These are phyloP conservation scores for Trichoderma aggressivum DNA, from an alignment of 2,329 filamentous ascomycete species.

Conservation along the genomic window DNA sequence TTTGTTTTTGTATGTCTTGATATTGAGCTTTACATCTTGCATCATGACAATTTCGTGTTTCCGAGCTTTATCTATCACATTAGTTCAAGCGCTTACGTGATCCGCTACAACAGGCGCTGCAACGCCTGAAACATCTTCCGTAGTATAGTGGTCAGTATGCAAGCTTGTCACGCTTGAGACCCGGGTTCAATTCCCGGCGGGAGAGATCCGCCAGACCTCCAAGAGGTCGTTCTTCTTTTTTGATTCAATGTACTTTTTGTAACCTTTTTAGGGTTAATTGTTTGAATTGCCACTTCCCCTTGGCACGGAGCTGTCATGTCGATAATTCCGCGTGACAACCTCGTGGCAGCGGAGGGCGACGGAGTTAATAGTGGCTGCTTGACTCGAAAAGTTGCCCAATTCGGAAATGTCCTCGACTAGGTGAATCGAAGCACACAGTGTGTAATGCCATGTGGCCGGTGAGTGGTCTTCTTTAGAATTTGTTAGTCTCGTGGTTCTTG, in stretches of 20 bases:
- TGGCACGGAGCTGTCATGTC: background rate
- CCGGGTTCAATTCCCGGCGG: slow-evolving; percentile 18
- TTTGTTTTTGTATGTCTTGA: background rate
- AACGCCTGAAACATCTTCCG: slow-evolving; percentile 16
- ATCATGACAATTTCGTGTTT: background rate
- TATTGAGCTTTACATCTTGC: background rate
- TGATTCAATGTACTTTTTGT: background rate
- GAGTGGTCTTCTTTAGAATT: background rate
- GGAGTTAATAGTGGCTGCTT: background rate
- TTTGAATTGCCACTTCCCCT: background rate
- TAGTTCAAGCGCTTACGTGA: background rate
- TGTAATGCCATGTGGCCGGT: background rate
- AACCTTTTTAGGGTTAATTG: background rate
- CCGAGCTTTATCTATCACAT: background rate
- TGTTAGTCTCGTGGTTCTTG: background rate
- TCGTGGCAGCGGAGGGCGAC: background rate
- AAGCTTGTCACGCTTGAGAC: slow-evolving; percentile 19
- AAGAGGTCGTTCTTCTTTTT: background rate
- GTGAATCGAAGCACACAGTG: background rate
- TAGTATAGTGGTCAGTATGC: slow-evolving; percentile 19
- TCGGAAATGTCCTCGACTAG: background rate
- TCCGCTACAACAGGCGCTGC: slow-evolving; percentile 15
- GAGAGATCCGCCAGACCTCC: slow-evolving; percentile 15
- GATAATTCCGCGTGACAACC: background rate
- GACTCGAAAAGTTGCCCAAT: background rate